Evolutionary conservation across 2,329 filamentous ascomycete species (phyloP), one percentile per base, ranked within the genome.

Genomic region (Colletotrichum lini): DNA sequence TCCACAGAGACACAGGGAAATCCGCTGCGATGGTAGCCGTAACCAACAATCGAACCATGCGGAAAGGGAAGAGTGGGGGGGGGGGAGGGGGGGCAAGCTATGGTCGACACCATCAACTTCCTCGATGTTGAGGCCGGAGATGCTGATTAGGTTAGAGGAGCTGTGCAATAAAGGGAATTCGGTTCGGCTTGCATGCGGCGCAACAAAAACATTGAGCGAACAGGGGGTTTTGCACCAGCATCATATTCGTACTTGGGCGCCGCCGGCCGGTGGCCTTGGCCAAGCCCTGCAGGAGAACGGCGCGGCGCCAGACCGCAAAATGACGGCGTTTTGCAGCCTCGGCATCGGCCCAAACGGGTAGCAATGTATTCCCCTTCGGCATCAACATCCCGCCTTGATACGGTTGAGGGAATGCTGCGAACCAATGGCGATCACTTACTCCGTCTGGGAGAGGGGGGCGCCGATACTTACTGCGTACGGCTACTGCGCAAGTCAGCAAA

Each of bases 271-370:
- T 38, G 52, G 44, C n/a, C 60, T 49, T 47, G 38, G 62, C 62
- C n/a, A 40, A 40, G 40, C 42, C 54, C 35, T 49, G 54, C 53
- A 65, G 40, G 12, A 47, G 38, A 38, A 54, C 62, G 62, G 47
- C 67, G 62, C 62, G 45, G 54, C 67, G 54, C 61, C 53, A 59
- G 45, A 38, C 23, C 45, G 45, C 45, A 21, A 59, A 50, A 69
- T 65, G 67, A 66, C 61, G 66, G 61, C 53, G 38, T 65, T 47
- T 21, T 58, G 54, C 67, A 69, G 44, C 54, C 67, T 66, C 45
- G 40, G 67, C 40, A 47, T 66, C 47, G 26, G 38, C 18, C 47
- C 52, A 38, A 56, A 53, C 15, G 62, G 54, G 13, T 45, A 58
- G 53, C 60, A 57, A 30, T 38, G 44, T n/a, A 7, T 21, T 40